Conservation (phyloP, 2,329 filamentous ascomycete genomes). For the Byssochlamys sp. region DNA sequence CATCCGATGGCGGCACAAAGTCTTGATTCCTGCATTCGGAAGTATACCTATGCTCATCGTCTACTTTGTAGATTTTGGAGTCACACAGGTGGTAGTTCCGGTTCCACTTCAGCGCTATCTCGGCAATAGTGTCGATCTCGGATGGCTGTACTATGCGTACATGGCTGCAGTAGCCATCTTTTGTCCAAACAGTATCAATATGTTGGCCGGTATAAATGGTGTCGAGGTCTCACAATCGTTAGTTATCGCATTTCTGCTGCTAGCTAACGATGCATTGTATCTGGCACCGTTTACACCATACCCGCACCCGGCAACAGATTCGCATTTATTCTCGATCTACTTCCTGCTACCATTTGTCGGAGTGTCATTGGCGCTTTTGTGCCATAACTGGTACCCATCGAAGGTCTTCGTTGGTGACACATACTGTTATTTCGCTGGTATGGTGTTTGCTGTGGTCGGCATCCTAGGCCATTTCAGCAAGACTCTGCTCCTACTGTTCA, state of each 20-base stretch:
- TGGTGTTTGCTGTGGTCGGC: conserved; percentile 95
- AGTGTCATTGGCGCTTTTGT: conserved; percentile 74
- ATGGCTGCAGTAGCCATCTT: conserved; percentile 97
- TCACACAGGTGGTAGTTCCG: conserved; percentile 89
- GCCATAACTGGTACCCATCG: conserved; percentile 92
- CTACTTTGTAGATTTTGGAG: conserved; percentile 97
- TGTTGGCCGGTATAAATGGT: conserved; percentile 97
- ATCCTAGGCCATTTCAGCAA: conserved; percentile 98
- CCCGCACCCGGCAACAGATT: conserved; percentile 88
- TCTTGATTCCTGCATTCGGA: conserved; percentile 90
- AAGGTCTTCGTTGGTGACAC: conserved; percentile 95
- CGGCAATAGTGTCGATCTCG: conserved; percentile 74
- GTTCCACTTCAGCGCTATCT: conserved; percentile 74
- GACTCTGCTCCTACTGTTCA: conserved; percentile 78
- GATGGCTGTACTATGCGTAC: conserved; percentile 80
- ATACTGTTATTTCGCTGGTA: conserved; percentile 98
- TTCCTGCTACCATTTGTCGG: conserved; percentile 88
- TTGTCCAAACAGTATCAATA: conserved; percentile 97
- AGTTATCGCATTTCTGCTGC: conserved; percentile 73
- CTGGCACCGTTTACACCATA: conserved; percentile 64
- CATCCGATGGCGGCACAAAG: conserved; percentile 97
- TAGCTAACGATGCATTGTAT: conserved; percentile 81
- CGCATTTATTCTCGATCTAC: conserved; percentile 91
- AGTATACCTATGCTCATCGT: conserved; percentile 88
- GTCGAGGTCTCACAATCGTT: conserved; percentile 93